phyloP scores from a whole-genome alignment of 164 flowering plant genomes.

The Dillenia suffruticosa region DNA sequence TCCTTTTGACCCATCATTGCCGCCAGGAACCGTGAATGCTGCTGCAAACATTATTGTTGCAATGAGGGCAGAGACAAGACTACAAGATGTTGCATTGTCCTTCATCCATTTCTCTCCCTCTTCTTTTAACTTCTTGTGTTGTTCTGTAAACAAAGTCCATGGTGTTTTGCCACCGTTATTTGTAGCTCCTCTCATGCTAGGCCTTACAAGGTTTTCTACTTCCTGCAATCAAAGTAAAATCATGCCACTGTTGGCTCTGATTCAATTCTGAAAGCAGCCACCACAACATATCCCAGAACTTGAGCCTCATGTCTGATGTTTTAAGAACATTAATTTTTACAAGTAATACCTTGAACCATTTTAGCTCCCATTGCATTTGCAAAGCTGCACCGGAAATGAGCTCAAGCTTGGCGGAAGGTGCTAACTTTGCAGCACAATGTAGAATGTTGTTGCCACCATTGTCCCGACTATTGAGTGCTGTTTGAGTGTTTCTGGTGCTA shows the following conservation, averaged over 20 bases:
- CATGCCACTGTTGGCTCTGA: not conserved
- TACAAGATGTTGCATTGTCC: not conserved
- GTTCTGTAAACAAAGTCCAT: not conserved
- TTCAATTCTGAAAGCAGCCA: not conserved
- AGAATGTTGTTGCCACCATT: conserved; percentile 2
- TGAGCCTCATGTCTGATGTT: not conserved
- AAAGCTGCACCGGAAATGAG: conserved; percentile 9
- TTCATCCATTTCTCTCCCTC: not conserved
- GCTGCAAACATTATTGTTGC: conserved; percentile 22
- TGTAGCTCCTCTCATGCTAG: not conserved
- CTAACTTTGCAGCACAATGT: conserved; percentile 1
- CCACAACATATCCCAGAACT: not conserved
- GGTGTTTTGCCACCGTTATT: not conserved
- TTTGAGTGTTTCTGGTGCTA: too few relatives aligned
- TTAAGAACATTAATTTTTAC: not conserved
- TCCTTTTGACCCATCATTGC: conserved; percentile 1
- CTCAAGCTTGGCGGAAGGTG: not conserved
- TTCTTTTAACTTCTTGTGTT: not conserved
- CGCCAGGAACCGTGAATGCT: conserved; percentile 22
- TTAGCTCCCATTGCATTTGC: conserved; percentile 9
- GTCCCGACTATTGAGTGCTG: not conserved
- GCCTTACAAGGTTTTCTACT: not conserved
- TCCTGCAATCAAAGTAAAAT: not conserved
- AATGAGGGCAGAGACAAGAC: conserved; percentile 10
- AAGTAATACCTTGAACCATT: conserved; percentile 12